Percentiles rank a stretch among this genome's conserved stretches.
These are phyloP conservation scores for Euphorbia tirucalli DNA, from an alignment of 345 rosid species.

Conservation along the genomic window DNA sequence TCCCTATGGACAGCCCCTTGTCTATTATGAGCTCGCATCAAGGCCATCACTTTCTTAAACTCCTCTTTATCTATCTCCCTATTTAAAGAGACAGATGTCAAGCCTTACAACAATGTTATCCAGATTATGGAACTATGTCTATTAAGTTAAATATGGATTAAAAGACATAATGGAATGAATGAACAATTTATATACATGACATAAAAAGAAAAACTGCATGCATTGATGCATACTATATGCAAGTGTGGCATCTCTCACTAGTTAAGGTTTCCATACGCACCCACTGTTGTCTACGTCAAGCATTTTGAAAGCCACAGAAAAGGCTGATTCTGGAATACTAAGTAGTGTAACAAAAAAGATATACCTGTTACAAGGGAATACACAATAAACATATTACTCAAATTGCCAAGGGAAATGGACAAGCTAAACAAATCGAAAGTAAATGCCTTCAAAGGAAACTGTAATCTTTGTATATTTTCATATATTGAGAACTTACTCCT, in stretches of 20 bases:
- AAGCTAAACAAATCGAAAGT: too few relatives aligned
- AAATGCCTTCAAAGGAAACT: background rate
- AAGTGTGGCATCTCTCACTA: background rate
- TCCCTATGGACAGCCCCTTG: slow-evolving; percentile 72
- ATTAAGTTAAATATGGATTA: background rate
- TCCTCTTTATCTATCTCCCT: slow-evolving; percentile 83
- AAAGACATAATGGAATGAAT: background rate
- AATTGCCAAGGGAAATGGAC: background rate
- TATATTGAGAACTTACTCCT: slow-evolving; percentile 61
- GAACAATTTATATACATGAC: background rate
- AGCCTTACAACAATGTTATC: background rate
- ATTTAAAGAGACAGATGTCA: slow-evolving; percentile 15
- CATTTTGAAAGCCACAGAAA: slow-evolving; percentile 85
- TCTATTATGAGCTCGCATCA: slow-evolving; percentile 83
- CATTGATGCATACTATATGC: background rate
- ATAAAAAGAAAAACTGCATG: background rate
- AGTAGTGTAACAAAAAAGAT: slow-evolving; percentile 89
- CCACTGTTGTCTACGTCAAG: slow-evolving; percentile 77
- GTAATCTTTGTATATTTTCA: too few relatives aligned
- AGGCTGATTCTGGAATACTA: slow-evolving; percentile 86
- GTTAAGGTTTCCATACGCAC: slow-evolving; percentile 39
- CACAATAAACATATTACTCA: slow-evolving; percentile 10
- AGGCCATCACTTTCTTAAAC: slow-evolving; percentile 89
- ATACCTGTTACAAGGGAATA: slow-evolving; percentile 51
- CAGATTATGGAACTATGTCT: background rate